Evolutionary conservation across 345 rosid species (phyloP).

Genomic region (Noccaea bulbosa): DNA sequence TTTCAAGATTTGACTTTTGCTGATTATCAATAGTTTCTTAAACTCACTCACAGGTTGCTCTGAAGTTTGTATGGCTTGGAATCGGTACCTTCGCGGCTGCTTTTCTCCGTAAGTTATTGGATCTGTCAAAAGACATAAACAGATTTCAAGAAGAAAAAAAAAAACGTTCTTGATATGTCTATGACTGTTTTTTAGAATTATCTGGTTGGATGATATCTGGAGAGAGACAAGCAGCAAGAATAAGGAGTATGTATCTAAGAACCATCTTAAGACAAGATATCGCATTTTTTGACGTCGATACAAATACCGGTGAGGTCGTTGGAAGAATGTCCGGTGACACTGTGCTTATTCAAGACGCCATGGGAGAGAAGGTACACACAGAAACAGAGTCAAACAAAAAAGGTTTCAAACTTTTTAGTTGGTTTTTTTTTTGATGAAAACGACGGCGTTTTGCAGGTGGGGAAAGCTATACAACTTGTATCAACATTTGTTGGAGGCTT

Average conservation of each 20-base stretch:
- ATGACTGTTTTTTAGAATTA: slow-evolving; percentile 59
- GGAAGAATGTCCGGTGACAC: slow-evolving; percentile 99
- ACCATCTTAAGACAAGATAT: slow-evolving; percentile 85
- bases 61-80: slow-evolving; percentile 80
- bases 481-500: slow-evolving; percentile 86
- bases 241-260: slow-evolving; percentile 68
- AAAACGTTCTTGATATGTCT: slow-evolving; percentile 26
- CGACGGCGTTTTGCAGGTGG: slow-evolving; percentile 58
- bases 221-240: slow-evolving; percentile 81
- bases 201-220: slow-evolving; percentile 90
- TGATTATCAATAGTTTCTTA: slow-evolving; percentile 3
- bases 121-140: background rate
- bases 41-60: slow-evolving; percentile 53
- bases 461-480: slow-evolving; percentile 73
- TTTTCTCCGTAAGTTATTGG: slow-evolving; percentile 68
- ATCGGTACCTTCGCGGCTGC: slow-evolving; percentile 66
- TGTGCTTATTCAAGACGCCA: slow-evolving; percentile 90
- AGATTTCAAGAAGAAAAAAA: background rate
- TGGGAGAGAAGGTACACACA: slow-evolving; percentile 82
- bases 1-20: slow-evolving; percentile 11
- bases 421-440: background rate
- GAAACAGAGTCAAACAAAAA: background rate
- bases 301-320: slow-evolving; percentile 86
- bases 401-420: background rate
- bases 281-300: slow-evolving; percentile 76